Percentiles rank a stretch among this genome's conserved stretches.
Evolutionary conservation across 345 rosid genomes (phyloP).

Genomic region (Corchorus olitorius): DNA sequence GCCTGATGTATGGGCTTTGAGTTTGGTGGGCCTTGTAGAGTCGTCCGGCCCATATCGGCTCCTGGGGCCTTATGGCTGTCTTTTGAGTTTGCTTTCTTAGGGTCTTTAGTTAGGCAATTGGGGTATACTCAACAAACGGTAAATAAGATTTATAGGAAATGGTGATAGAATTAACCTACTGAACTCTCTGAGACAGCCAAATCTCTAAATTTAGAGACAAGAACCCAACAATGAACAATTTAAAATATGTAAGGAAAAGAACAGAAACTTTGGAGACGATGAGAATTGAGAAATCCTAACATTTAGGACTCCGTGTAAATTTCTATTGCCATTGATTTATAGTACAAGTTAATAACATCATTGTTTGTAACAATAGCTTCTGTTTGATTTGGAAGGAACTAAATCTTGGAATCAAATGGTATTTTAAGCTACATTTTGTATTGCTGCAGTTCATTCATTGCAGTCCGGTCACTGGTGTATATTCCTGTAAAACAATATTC

Average conservation of each 20-base stretch:
- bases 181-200: too few species aligned
- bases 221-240: not conserved
- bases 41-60: too few species aligned
- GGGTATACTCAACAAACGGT: too few species aligned
- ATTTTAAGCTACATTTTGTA: not conserved
- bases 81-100: too few species aligned
- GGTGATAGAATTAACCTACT: too few species aligned
- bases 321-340: not conserved
- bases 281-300: not conserved
- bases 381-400: not conserved
- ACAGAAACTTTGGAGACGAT: not conserved
- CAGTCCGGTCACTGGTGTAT: not conserved
- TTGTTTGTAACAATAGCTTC: not conserved
- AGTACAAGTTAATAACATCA: not conserved
- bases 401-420: not conserved
- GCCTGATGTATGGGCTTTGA: too few species aligned
- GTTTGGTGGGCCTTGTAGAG: too few species aligned
- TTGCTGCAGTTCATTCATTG: constrained; percentile 7
- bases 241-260: not conserved
- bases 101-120: too few species aligned
- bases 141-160: too few species aligned
- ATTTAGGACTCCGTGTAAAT: not conserved
- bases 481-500: not conserved
- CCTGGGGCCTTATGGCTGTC: too few species aligned
- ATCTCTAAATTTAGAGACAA: too few species aligned